These are phyloP conservation scores for Radiomyces spectabilis DNA, from an alignment of 192 early-diverging fungal species.

Conservation along the genomic window DNA sequence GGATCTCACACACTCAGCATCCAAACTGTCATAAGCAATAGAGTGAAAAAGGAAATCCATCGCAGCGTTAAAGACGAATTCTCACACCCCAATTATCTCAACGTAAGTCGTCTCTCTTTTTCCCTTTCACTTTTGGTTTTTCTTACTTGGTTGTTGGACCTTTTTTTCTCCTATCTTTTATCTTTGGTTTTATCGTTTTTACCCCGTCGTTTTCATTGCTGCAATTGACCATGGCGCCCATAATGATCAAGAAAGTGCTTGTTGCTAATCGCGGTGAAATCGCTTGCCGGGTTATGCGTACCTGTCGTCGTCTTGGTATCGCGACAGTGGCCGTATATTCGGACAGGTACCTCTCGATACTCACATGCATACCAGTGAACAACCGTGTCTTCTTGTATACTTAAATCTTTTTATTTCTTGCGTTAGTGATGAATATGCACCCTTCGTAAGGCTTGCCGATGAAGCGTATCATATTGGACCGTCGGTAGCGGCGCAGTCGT, in stretches of 20 bases:
- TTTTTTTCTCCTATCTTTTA: not conserved
- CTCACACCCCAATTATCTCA: no score
- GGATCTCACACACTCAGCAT: no score
- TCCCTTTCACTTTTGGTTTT: not conserved
- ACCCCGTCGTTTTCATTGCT: not conserved
- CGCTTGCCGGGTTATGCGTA: conserved; percentile 68
- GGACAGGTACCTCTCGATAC: conserved; percentile 28
- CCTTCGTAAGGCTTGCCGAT: conserved; percentile 60
- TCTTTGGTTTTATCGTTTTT: not conserved
- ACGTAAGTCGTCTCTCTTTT: not conserved
- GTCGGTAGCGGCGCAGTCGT: conserved; percentile 85
- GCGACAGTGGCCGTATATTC: conserved; percentile 88
- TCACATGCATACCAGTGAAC: not conserved
- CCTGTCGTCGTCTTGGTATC: conserved; percentile 77
- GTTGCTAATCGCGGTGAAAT: conserved; percentile 56
- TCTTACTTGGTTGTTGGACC: no score
- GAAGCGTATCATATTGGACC: conserved; percentile 92
- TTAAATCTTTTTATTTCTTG: not conserved
- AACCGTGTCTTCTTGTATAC: not conserved
- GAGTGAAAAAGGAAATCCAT: no score
- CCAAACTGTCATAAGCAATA: no score
- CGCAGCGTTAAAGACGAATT: no score
- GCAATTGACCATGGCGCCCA: not conserved
- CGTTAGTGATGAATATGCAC: conserved; percentile 37
- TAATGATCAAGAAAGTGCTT: conserved; percentile 31